Base-by-base conservation (phyloP, 2,329 filamentous ascomycete genomes). In the Neonectria punicea region DNA sequence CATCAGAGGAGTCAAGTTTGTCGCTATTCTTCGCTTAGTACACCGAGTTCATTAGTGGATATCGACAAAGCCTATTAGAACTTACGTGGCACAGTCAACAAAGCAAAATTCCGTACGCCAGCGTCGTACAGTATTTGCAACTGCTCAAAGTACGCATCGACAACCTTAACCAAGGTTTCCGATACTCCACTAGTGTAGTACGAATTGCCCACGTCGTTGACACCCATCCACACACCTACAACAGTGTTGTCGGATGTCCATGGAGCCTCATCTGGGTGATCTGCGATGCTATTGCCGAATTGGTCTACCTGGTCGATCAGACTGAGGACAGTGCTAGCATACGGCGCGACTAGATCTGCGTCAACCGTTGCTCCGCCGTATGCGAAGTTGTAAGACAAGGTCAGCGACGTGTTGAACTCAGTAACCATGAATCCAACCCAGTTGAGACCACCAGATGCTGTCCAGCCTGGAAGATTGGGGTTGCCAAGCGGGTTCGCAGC, bases 401-500 rank as follows among this genome's bases (percentile, higher is more conserved):
- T 67, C 0, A 80, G 67, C 0, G 83, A 84, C 3, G 73, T 74
- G 70, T 87, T 87, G 68, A 85, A 80, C 54, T 80, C 78, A 4
- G 78, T 79, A 0, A 83, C 83, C 4, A 87, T 75, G 62, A 80
- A 83, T 49, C 81, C 85, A 36, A 86, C 78, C 85, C 84, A 87
- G 69, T 87, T 86, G 22, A 79, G 74, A 11, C 85, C 85, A 22
- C 83, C 83, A 6, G 81, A 78, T 1, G 83, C 81, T 22, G 85
- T 86, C 67, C 76, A 83, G 22, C 85, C 83, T 0, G 84, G 85
- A 66, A 86, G 87, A 0, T 79, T 67, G 0, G 89, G 89, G 70
- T 92, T 92, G 0, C 89, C 89, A 49, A 91, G 80, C 0, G 89
- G 88, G 67, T 90, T 89, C 1, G 79, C 74, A 2, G 80, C 67